Evolutionary conservation across 805 yeast genomes (phyloP).

Genomic region (Spathaspora gorwiae): DNA sequence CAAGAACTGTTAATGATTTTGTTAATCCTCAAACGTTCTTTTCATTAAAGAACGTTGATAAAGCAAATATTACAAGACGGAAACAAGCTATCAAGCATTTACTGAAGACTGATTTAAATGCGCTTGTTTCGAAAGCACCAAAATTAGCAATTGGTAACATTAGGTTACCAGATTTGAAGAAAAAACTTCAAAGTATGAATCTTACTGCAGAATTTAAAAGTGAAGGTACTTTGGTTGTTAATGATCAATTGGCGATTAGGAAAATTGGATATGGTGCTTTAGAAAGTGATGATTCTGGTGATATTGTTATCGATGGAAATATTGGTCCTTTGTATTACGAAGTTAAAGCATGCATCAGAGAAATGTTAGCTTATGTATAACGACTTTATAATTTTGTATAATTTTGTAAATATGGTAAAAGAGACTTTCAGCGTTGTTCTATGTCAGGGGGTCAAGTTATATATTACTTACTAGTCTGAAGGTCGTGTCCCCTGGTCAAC

Average conservation of each 20-base stretch:
- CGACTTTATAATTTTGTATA: no score
- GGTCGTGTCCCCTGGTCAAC: not conserved
- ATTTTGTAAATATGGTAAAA: no score
- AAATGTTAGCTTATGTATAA: slow-evolving; percentile 70
- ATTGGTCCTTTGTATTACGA: slow-evolving; percentile 71
- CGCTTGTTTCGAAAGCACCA: slow-evolving; percentile 14
- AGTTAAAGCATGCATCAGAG: slow-evolving; percentile 66
- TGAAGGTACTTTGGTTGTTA: slow-evolving; percentile 87
- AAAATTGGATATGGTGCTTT: slow-evolving; percentile 47
- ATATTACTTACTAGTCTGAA: no score
- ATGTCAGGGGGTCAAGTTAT: no score
- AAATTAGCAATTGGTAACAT: slow-evolving; percentile 84
- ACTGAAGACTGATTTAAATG: not conserved
- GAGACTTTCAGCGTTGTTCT: no score
- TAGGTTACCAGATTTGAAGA: slow-evolving; percentile 72
- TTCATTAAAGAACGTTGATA: slow-evolving; percentile 22
- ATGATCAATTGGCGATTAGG: slow-evolving; percentile 67
- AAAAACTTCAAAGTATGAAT: slow-evolving; percentile 51
- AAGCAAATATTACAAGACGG: slow-evolving; percentile 11
- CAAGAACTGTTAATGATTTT: slow-evolving; percentile 17
- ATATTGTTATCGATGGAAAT: slow-evolving; percentile 79
- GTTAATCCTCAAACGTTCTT: slow-evolving; percentile 29
- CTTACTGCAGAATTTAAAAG: slow-evolving; percentile 85
- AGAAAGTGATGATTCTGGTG: slow-evolving; percentile 61
- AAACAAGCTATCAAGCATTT: slow-evolving; percentile 7